phyloP scores from a whole-genome alignment of 2,329 filamentous ascomycete species.

The Colletotrichum trifolii region DNA sequence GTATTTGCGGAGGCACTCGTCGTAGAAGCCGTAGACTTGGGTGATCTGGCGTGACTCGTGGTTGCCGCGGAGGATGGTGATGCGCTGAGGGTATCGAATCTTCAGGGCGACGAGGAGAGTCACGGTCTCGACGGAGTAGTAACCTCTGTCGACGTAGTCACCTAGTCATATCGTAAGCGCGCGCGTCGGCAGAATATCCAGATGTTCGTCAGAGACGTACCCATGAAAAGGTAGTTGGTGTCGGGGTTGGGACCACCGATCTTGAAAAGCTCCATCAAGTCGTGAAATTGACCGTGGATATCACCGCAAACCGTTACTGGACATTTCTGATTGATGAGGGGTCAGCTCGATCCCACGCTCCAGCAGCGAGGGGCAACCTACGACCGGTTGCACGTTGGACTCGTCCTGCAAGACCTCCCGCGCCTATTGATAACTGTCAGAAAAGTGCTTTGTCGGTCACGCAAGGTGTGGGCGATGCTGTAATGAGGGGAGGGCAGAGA shows the following conservation, averaged over 20 bases:
- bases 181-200: slow-evolving; percentile 9
- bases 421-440: slow-evolving; percentile 69
- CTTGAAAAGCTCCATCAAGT: slow-evolving; percentile 99
- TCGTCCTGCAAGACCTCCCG: slow-evolving; percentile 97
- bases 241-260: slow-evolving; percentile 98
- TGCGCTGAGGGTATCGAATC: slow-evolving; percentile 96
- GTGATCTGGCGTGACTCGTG: slow-evolving; percentile 99
- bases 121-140: slow-evolving; percentile 98
- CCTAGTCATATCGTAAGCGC: slow-evolving; percentile 61
- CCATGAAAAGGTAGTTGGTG: slow-evolving; percentile 99
- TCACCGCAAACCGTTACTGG: slow-evolving; percentile 98
- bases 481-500: slow-evolving; percentile 31
- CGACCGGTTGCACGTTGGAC: slow-evolving; percentile 98
- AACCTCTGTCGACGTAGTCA: slow-evolving; percentile 98
- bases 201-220: slow-evolving; percentile 60
- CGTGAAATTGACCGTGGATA: slow-evolving; percentile 99
- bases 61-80: slow-evolving; percentile 98
- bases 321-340: slow-evolving; percentile 77
- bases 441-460: slow-evolving; percentile 43
- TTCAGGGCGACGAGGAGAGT: slow-evolving; percentile 96
- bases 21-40: slow-evolving; percentile 99
- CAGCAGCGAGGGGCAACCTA: slow-evolving; percentile 59
- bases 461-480: slow-evolving; percentile 41
- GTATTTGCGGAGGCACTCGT: slow-evolving; percentile 98
- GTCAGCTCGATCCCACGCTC: slow-evolving; percentile 43